Percentiles rank a stretch among this genome's conserved stretches.
phyloP scores from a whole-genome alignment of 208 protist genomes.

The Acanthamoeba healyi region DNA sequence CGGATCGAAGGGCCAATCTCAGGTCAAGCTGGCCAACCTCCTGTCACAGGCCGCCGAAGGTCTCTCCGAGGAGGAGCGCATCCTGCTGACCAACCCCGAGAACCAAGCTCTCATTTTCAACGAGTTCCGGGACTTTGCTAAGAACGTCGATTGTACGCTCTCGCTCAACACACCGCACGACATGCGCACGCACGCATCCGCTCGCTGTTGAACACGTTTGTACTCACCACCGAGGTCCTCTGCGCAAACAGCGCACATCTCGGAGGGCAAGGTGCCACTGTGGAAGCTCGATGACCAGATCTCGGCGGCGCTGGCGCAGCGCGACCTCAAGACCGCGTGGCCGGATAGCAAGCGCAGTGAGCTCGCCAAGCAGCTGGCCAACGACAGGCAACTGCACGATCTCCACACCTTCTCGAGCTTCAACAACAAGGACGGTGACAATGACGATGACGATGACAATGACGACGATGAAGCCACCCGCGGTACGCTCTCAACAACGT shows the following conservation, averaged over 20 bases:
- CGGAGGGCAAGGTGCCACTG: background rate
- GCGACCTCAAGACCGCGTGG: background rate
- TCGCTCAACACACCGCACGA: no score
- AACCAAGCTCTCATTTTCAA: no score
- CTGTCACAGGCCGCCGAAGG: background rate
- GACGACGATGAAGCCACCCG: no score
- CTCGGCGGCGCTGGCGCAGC: background rate
- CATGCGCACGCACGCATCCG: no score
- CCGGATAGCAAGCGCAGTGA: background rate
- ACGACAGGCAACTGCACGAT: background rate
- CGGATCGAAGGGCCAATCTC: background rate
- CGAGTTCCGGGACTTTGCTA: background rate
- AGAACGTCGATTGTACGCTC: background rate
- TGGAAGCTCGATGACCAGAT: conserved; percentile 13
- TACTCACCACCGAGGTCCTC: background rate
- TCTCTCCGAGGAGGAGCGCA: background rate
- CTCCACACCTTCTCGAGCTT: background rate
- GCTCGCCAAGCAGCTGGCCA: background rate
- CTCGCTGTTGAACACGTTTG: background rate
- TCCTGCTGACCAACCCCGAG: background rate
- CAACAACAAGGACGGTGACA: no score
- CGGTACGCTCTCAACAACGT: no score
- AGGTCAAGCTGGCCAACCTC: background rate
- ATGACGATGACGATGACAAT: no score
- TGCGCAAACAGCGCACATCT: background rate